Evolutionary conservation across 2,329 filamentous ascomycete genomes (phyloP), one percentile per base, ranked within the genome.

Genomic region (Penicillium hordei): DNA sequence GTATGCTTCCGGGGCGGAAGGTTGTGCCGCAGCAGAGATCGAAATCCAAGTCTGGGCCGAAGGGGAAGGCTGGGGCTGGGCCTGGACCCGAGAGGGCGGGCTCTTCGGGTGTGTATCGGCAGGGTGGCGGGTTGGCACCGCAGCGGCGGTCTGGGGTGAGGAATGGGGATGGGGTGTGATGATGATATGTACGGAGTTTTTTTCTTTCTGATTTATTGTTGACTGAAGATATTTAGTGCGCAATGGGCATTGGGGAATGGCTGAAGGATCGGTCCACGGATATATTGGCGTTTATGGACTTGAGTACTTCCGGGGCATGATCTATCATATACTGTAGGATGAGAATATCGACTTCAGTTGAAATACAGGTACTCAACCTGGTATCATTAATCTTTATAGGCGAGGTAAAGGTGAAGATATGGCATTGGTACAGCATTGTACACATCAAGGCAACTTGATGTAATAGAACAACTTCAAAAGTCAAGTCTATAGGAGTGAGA

Each of bases 31-130:
- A 44, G 29, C 29, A 12, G 12, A 44, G 40, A 19, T 46, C 23
- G 23, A 57, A 36, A 33, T n/a, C 42, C 8, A 53, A 29, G 19
- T 34, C 42, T 39, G 19, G 53, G 50, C 48, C 31, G 49, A 74
- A 72, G 34, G 68, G 65, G 2, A 74, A 72, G 49, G 29, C 56
- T 36, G 45, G 6, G 2, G 9, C 17, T 48, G 36, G 52, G 6
- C 3, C 25, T 33, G 29, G 19, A 17, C n/a, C 29, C 31, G 17
- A 15, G 2, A 25, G 25, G 12, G 13, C 17, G 15, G 50, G 40
- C 23, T 46, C 31, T 4, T 27, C 39, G 39, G 29, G 27, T n/a
- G 29, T 7, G 10, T 52, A 52, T 52, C 39, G 49, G 21, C 39
- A 45, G 39, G 9, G 36, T 42, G 48, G 49, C 21, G 39, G 39